Evolutionary conservation across 257 asterid genomes (phyloP).

Genomic region (Jasminum sambac): DNA sequence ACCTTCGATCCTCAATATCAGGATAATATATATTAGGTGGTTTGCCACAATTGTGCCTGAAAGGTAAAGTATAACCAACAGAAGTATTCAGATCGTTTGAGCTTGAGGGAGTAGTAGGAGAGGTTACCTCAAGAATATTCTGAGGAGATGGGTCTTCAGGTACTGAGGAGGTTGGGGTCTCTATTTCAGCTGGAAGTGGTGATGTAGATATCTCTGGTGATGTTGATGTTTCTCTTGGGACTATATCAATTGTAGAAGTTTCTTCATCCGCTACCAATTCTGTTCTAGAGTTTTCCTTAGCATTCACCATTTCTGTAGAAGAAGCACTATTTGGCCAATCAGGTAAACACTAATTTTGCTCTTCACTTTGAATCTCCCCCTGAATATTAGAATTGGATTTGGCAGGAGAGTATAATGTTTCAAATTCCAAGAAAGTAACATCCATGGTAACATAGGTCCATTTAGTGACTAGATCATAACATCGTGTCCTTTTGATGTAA

Average conservation of each 20-base stretch:
- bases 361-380: neutral
- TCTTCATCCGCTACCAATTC: too few species aligned
- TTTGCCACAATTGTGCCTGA: constrained; percentile 5
- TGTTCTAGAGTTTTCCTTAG: too few species aligned
- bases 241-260: too few species aligned
- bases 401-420: neutral
- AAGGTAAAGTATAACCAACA: neutral
- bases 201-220: too few species aligned
- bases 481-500: neutral
- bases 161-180: neutral
- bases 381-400: neutral
- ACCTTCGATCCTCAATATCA: neutral
- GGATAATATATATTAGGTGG: neutral
- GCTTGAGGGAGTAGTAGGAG: neutral
- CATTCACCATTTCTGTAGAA: too few species aligned
- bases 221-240: too few species aligned
- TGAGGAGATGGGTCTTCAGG: neutral
- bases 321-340: too few species aligned
- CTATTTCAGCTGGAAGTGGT: too few species aligned
- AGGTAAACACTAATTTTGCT: too few species aligned
- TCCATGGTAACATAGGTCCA: constrained; percentile 1
- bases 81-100: neutral
- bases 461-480: neutral
- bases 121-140: constrained; percentile 7
- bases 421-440: constrained; percentile 5